Percentiles rank a stretch among this genome's conserved stretches.
Conservation (phyloP, 2,329 filamentous ascomycete genomes). For the Nakataea oryzae region DNA sequence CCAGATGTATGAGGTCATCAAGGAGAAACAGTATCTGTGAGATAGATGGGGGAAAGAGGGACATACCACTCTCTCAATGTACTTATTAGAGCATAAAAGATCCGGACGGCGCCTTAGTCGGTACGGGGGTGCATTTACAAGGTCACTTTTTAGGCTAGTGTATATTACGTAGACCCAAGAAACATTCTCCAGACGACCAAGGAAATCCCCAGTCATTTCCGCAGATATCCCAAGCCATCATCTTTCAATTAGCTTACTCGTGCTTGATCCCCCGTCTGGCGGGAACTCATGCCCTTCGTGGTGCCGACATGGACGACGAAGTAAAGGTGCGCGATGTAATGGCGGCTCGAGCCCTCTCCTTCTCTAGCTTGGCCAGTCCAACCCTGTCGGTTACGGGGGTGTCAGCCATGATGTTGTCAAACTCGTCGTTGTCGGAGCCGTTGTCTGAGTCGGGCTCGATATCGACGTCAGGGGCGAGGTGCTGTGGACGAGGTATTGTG, state of each 20-base stretch:
- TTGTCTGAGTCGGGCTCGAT: slow-evolving; percentile 65
- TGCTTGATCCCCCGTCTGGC: no score
- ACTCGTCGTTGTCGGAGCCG: slow-evolving; percentile 62
- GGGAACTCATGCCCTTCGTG: slow-evolving; percentile 29
- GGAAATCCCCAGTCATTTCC: no score
- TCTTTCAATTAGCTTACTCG: no score
- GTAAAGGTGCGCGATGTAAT: slow-evolving; percentile 41
- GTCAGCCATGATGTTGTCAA: slow-evolving; percentile 88
- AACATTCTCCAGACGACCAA: background rate
- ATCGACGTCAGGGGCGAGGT: slow-evolving; percentile 50
- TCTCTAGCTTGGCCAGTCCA: slow-evolving; percentile 50
- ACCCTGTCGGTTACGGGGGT: slow-evolving; percentile 81
- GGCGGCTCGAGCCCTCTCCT: slow-evolving; percentile 37
- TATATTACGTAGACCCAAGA: background rate
- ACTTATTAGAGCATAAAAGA: background rate
- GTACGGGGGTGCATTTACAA: background rate
- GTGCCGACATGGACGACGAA: slow-evolving; percentile 36
- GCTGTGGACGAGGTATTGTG: slow-evolving; percentile 50
- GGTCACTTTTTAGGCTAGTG: background rate
- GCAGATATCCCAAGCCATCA: no score
- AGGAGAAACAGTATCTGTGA: slow-evolving; percentile 51
- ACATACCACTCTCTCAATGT: background rate
- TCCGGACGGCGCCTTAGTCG: background rate
- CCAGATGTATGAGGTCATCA: slow-evolving; percentile 74
- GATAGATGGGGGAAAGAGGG: background rate